Conservation (phyloP, 768 basidiomycete genomes). For the Termitomyces sp. region DNA sequence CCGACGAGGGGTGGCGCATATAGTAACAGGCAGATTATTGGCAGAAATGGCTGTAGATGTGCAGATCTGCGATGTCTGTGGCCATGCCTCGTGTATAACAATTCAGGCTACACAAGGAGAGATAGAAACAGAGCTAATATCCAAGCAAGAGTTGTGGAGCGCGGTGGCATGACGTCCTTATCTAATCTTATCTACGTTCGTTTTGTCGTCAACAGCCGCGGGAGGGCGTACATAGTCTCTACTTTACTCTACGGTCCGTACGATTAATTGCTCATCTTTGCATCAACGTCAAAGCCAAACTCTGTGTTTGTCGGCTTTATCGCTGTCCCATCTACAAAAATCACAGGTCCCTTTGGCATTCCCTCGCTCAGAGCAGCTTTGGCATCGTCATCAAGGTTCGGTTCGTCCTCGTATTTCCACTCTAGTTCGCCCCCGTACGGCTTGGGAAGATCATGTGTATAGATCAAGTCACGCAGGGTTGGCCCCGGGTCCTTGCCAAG, state of each 20-base stretch:
- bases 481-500: slow-evolving; percentile 55
- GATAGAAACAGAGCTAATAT: too few relatives aligned
- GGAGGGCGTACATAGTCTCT: too few relatives aligned
- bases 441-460: slow-evolving; percentile 48
- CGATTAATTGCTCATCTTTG: background rate
- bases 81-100: background rate
- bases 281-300: too few relatives aligned
- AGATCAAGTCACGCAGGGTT: slow-evolving; percentile 42
- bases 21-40: background rate
- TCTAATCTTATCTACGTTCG: background rate
- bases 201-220: too few relatives aligned
- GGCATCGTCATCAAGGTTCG: slow-evolving; percentile 53
- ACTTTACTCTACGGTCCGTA: too few relatives aligned
- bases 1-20: background rate
- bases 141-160: background rate
- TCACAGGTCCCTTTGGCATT: slow-evolving; percentile 51
- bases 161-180: background rate
- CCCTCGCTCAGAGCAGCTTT: slow-evolving; percentile 34
- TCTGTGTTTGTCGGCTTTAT: background rate
- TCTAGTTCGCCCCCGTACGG: slow-evolving; percentile 71
- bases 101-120: background rate
- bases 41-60: too few relatives aligned
- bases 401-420: slow-evolving; percentile 66
- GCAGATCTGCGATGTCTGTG: too few relatives aligned
- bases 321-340: slow-evolving; percentile 42